Base-by-base conservation (phyloP, 768 basidiomycete species). In the Imleria badia region DNA sequence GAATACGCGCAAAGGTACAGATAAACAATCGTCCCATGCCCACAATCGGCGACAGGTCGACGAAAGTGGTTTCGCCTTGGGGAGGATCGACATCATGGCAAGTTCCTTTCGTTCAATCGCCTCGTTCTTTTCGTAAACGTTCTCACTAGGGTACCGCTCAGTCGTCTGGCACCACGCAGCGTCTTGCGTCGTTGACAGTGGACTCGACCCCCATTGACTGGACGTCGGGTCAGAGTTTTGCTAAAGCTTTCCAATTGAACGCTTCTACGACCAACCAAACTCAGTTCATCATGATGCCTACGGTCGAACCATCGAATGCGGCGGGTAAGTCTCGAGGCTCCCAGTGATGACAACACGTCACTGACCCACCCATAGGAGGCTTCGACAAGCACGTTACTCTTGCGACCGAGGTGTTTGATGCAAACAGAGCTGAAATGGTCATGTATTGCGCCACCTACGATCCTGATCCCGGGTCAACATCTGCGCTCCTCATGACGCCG, bases 361-460 rank as follows among this genome's bases (percentile, higher is more conserved):
- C 51, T 58, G 17, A 68, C 9, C 20, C 5, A 44, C 14, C 48
- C 59, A 10, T 47, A 61, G 56, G 56, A 56, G 15, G 17, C 51
- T 22, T 52, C 15, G 55, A 61, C 23, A 62, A 64, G 55, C 60
- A 59, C 14, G 82, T 86, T 30, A 67, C 64, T 3, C 67, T 89
- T 20, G 72, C 75, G 55, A 63, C 77, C 29, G 70, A 74, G 5
- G 69, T 84, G 50, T 78, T 77, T 55, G 69, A 78, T 51, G 68
- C 75, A 22, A 54, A 46, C 10, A 61, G 52, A 12, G 78, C 75
- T 0, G 48, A 61, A 22, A 71, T 73, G 60, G 67, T 72, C 51
- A 65, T 71, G 22, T 82, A 75, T 62, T 90, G 87, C 55, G 82
- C 80, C 6, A 88, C 85, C 6, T 88, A 80, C 63, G 75, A 87